These are phyloP conservation scores for Neurospora sp. DNA, from an alignment of 2,329 filamentous ascomycete genomes.

Conservation along the genomic window DNA sequence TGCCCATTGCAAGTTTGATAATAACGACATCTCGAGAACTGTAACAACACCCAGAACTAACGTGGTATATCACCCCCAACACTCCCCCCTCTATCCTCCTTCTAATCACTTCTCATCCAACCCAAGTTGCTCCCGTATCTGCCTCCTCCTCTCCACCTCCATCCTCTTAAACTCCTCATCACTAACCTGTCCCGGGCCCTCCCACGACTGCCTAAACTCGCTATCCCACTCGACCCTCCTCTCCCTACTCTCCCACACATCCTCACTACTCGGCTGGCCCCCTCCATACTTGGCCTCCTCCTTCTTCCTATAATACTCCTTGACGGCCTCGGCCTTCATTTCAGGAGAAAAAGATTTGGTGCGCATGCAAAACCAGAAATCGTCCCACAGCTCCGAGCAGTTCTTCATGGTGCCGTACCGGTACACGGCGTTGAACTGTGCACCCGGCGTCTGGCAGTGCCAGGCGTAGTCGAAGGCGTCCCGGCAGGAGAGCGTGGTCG, in stretches of 20 bases:
- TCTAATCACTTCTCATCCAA: conserved; percentile 16
- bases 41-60: background rate
- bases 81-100: no score
- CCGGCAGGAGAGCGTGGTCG: conserved; percentile 78
- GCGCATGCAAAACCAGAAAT: conserved; percentile 98
- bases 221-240: conserved; percentile 43
- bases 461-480: conserved; percentile 86
- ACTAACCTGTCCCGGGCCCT: conserved; percentile 19
- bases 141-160: conserved; percentile 27
- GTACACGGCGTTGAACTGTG: conserved; percentile 88
- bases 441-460: conserved; percentile 84
- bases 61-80: background rate
- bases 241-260: conserved; percentile 73
- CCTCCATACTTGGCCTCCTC: conserved; percentile 53
- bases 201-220: conserved; percentile 34
- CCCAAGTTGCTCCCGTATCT: conserved; percentile 25
- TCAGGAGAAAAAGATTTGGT: conserved; percentile 52
- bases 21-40: background rate
- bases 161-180: conserved; percentile 33
- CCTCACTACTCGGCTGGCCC: conserved; percentile 65
- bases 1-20: background rate
- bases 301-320: conserved; percentile 58
- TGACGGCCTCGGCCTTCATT: conserved; percentile 51
- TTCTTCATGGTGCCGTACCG: conserved; percentile 67
- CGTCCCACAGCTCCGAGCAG: conserved; percentile 79